Base-by-base conservation (phyloP, 306 rosid species). In the Rubus parviflorus region DNA sequence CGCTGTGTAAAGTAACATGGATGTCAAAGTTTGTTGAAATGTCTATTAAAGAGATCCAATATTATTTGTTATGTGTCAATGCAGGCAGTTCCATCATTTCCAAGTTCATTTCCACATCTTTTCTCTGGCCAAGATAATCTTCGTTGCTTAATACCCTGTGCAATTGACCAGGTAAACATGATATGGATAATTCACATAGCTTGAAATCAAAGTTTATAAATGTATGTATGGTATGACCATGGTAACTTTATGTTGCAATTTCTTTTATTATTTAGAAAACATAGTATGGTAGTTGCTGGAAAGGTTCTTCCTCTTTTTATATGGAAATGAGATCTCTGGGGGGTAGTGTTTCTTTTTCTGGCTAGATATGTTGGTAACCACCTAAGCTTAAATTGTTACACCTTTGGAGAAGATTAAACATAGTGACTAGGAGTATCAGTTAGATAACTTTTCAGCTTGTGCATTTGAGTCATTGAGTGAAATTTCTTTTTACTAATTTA, bases 31-130 rank as follows among this genome's bases (percentile, higher is more conserved):
- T 8, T 5, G 6, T 17, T 58, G 20, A 7, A 40, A 67, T 47
- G 37, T 85, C 51, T 25, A 19, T 43, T 81, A 53, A 71, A 73
- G 79, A 86, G 72, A 81, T 68, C 69, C 63, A 40, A 75, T 71
- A 30, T 81, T n/a, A 64, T 67, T 58, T 73, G 19, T 35, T 70
- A 61, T 77, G 75, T 81, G 52, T 70, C 77, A 45, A 48, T 86
- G 88, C 93, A 96, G 99, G 98, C 98, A 5, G 99, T 80, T 72
- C 98, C 99, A 51, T 92, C 98, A 77, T 96, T 96, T 88, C 98
- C 99, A 22, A 96, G 91, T 81, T 96, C 99, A 57, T 96, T 96
- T 82, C 98, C 99, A 72, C 98, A 92, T 83, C 86, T 96, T 68
- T 96, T 96, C 81, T 40, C 89, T 75, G 98, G 94, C 71, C 83